Base-by-base conservation (phyloP, 495 filamentous ascomycete species). In the Sordaria brevicollis region DNA sequence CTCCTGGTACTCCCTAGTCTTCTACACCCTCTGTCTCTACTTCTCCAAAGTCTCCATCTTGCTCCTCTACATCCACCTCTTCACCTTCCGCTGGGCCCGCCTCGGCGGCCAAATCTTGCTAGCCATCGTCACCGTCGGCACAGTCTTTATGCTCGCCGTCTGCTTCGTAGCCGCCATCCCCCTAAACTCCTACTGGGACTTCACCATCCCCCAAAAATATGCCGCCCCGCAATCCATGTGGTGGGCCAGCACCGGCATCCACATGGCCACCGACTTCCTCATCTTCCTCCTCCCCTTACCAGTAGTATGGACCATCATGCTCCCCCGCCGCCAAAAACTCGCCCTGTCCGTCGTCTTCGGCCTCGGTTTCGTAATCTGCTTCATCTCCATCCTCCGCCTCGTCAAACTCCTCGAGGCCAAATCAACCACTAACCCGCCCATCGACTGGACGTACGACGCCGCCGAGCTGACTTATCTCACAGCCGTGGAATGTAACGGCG, bases 391-490 rank as follows among this genome's bases (percentile, higher is more conserved):
- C 66, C 69, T 80, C 29, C 71, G 78, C 70, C 72, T 80, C 7
- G 65, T 71, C 8, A 70, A 74, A 19, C 74, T 80, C 39, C 29
- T 76, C 67, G 62, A 68, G 29, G 69, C 73, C 17, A 67, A 76
- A 10, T 74, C 70, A 10, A 67, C 73, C 65, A 65, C 57, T 2
- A 57, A 68, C 41, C 41, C 39, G 33, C 49, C 21, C 11, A 29
- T 29, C 49, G 78, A 80, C 69, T 77, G 74, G 57, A 76, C 78
- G 43, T 80, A 73, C 49, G 66, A 34, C 25, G 73, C 77, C 17
- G 74, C 70, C 29, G 54, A 69, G n/a, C 73, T 79, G 6, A 71
- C 71, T 21, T 78, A 85, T 31, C 83, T 86, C 76, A 86, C 86
- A 4, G 79, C 76, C 0, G 75, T 84, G 17, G 82, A 84, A 36